These are phyloP conservation scores for Cercospora beticola DNA, from an alignment of 2,329 filamentous ascomycete species.

Conservation along the genomic window DNA sequence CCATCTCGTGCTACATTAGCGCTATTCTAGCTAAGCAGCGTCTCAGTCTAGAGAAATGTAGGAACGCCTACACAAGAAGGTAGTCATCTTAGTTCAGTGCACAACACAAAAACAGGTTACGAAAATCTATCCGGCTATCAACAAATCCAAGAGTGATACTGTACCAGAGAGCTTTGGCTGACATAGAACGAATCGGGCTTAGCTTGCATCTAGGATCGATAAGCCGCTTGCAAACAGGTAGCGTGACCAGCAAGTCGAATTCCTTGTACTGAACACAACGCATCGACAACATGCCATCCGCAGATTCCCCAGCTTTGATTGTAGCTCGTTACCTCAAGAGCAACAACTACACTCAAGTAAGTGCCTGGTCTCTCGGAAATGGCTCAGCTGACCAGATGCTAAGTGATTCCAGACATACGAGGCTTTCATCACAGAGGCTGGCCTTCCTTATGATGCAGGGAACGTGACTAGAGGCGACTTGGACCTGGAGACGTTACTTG, in stretches of 20 bases:
- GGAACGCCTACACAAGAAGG: no score
- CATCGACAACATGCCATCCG: slow-evolving; percentile 32
- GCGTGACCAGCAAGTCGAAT: background rate
- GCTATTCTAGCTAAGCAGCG: background rate
- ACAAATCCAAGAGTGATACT: no score
- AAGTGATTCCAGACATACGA: slow-evolving; percentile 50
- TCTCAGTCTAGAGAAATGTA: no score
- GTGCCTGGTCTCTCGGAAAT: slow-evolving; percentile 3
- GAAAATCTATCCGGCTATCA: no score
- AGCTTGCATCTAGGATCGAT: no score
- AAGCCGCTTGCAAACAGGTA: background rate
- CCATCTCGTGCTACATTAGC: background rate
- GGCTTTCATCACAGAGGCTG: slow-evolving; percentile 59
- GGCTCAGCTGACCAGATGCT: slow-evolving; percentile 20
- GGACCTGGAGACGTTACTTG: slow-evolving; percentile 60
- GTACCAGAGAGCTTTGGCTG: no score
- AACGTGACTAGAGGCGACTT: slow-evolving; percentile 45
- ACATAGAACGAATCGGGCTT: no score
- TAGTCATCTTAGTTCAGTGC: no score
- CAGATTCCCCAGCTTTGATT: slow-evolving; percentile 38
- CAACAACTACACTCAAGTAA: slow-evolving; percentile 40
- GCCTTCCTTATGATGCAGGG: slow-evolving; percentile 53
- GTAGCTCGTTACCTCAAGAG: slow-evolving; percentile 41
- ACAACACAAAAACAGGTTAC: no score
- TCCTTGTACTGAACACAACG: background rate